A percentile compares a stretch with the other conserved stretches of the same genome.
These are phyloP conservation scores for Gracilaria gracilis DNA, from an alignment of 23 red algal species.

Conservation along the genomic window DNA sequence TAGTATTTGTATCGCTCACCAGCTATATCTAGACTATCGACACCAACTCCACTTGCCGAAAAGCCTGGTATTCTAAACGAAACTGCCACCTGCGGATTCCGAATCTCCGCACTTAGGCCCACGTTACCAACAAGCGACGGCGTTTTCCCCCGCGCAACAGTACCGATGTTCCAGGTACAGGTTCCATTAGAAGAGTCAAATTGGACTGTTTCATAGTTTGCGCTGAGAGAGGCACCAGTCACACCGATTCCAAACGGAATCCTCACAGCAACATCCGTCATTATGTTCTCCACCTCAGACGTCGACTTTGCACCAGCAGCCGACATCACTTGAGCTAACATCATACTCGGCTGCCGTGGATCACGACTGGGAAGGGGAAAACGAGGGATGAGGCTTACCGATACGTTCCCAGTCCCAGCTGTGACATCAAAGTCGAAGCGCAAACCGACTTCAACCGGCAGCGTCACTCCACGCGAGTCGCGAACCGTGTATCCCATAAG, in stretches of 20 bases:
- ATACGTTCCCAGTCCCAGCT: constrained; percentile 58
- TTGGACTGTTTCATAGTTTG: constrained; percentile 63
- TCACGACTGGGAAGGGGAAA: constrained; percentile 25
- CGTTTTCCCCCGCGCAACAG: constrained; percentile 47
- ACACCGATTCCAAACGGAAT: constrained; percentile 74
- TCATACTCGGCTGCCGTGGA: constrained; percentile 24
- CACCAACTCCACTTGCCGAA: constrained; percentile 60
- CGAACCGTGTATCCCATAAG: constrained; percentile 78
- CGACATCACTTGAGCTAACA: constrained; percentile 57
- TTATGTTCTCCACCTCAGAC: constrained; percentile 30
- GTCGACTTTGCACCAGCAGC: constrained; percentile 60
- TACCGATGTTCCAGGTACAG: constrained; percentile 66
- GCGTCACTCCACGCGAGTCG: constrained; percentile 40
- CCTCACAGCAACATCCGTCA: constrained; percentile 54
- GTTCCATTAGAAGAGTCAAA: constrained; percentile 62
- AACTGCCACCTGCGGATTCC: constrained; percentile 56
- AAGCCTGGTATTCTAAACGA: constrained; percentile 71
- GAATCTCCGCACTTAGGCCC: constrained; percentile 25
- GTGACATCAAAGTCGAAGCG: constrained; percentile 54
- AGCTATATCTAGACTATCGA: constrained; percentile 73
- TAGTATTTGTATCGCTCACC: constrained; percentile 84
- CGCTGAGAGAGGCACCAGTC: constrained; percentile 49
- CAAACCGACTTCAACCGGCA: constrained; percentile 74
- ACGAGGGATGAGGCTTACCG: constrained; percentile 56
- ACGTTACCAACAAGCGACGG: constrained; percentile 67